These are phyloP conservation scores for Polytrichum commune DNA, from an alignment of 225 moss, liverwort and hornwort genomes.

Conservation along the genomic window DNA sequence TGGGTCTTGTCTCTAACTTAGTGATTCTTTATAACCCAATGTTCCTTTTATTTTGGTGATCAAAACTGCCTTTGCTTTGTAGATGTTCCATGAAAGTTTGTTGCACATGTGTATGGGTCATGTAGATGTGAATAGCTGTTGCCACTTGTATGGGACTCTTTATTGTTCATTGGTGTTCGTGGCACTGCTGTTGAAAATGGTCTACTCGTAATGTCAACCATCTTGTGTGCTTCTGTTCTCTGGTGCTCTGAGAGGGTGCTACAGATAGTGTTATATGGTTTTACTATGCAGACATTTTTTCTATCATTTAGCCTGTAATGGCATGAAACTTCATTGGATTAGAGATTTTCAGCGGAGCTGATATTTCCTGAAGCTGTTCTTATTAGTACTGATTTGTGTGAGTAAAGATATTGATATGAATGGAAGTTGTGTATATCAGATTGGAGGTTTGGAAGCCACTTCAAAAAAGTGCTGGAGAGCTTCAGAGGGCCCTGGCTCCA, in stretches of 20 bases:
- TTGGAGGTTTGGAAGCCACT: slow-evolving; percentile 38
- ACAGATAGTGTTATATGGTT: too few species aligned
- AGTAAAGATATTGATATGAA: slow-evolving; percentile 15
- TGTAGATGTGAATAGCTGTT: too few species aligned
- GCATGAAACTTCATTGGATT: too few species aligned
- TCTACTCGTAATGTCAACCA: too few species aligned
- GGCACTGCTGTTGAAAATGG: too few species aligned
- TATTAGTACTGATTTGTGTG: not conserved
- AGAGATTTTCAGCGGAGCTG: too few species aligned
- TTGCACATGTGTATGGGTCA: not conserved
- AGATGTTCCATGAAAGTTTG: not conserved
- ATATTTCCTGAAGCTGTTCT: not conserved
- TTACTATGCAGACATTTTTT: not conserved
- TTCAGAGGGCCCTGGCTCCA: slow-evolving; percentile 24
- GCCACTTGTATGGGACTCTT: too few species aligned
- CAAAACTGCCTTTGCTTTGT: not conserved
- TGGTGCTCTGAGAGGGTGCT: too few species aligned
- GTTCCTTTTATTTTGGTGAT: not conserved
- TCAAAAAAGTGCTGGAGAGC: slow-evolving; percentile 14
- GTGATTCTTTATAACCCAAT: not conserved
- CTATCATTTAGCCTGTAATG: too few species aligned
- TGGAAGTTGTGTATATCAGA: slow-evolving; percentile 40
- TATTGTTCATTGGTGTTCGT: too few species aligned
- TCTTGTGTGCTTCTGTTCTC: too few species aligned
- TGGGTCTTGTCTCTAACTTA: not conserved